phyloP scores from a whole-genome alignment of 768 basidiomycete species.

The Russula sp. region DNA sequence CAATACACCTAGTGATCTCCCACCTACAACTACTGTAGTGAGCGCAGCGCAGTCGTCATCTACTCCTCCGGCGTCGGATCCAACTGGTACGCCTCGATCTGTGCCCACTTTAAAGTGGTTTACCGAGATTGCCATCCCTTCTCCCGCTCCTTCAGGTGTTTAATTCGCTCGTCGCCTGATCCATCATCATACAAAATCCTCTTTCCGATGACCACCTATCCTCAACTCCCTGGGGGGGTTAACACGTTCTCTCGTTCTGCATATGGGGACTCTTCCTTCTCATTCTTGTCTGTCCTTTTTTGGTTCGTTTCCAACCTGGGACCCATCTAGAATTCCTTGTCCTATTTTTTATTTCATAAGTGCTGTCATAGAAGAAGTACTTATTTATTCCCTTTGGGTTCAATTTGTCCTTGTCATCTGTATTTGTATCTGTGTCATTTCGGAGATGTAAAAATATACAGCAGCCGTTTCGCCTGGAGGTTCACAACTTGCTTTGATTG shows the following conservation, averaged over 20 bases:
- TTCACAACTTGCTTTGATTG: not conserved
- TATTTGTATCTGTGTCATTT: not conserved
- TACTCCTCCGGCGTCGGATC: not conserved
- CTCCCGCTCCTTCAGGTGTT: not conserved
- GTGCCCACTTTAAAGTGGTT: not conserved
- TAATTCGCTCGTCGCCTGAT: not conserved
- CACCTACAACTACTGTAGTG: no score
- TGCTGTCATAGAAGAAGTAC: slow-evolving; percentile 5
- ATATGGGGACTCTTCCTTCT: not conserved
- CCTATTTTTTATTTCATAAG: not conserved
- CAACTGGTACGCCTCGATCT: not conserved
- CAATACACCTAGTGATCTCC: no score
- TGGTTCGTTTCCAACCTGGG: not conserved
- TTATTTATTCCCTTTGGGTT: not conserved
- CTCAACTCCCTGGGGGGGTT: slow-evolving; percentile 3
- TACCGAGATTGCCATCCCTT: slow-evolving; percentile 1
- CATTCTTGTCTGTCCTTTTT: not conserved
- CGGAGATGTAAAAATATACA: not conserved
- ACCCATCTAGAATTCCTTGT: not conserved
- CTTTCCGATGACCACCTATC: no score
- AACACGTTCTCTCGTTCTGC: not conserved
- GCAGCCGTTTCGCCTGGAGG: not conserved
- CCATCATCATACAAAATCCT: not conserved
- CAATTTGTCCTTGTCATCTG: not conserved
- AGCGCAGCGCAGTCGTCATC: not conserved